These are phyloP conservation scores for Tubosaeta brunneosetosa DNA, from an alignment of 768 basidiomycete genomes.

Conservation along the genomic window DNA sequence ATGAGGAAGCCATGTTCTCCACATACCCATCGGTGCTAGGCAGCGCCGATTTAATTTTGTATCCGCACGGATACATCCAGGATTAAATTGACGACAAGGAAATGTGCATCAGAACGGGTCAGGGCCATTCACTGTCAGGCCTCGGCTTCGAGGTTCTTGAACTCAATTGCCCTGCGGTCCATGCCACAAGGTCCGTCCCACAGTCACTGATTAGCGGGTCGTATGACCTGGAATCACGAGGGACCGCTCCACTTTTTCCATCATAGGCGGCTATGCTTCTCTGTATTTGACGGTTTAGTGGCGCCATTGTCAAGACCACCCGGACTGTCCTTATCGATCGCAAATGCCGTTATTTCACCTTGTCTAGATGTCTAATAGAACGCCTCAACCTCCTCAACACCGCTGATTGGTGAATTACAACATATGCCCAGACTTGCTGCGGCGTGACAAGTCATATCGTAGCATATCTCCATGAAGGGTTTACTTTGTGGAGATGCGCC, in stretches of 20 bases:
- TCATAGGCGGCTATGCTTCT: not conserved
- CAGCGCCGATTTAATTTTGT: not conserved
- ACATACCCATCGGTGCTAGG: conserved; percentile 5
- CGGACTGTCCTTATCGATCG: conserved; percentile 5
- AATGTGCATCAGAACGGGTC: conserved; percentile 3
- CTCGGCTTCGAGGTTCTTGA: not conserved
- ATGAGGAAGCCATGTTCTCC: conserved; percentile 7
- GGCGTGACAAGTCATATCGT: not conserved
- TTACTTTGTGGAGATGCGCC: not conserved
- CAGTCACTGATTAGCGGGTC: not conserved
- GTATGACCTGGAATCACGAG: not conserved
- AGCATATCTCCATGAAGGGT: conserved; percentile 2
- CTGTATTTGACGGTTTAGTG: no score
- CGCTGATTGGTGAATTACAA: not conserved
- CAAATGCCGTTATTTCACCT: not conserved
- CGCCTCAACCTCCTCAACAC: no score
- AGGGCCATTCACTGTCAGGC: not conserved
- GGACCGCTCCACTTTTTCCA: not conserved
- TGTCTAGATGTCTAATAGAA: not conserved
- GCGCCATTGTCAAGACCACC: no score
- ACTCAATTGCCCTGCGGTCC: not conserved
- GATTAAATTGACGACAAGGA: not conserved
- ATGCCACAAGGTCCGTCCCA: not conserved
- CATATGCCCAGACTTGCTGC: not conserved
- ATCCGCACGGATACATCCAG: not conserved